Evolutionary conservation across 2,329 filamentous ascomycete genomes (phyloP).

Genomic region (Hypocreales sp.): DNA sequence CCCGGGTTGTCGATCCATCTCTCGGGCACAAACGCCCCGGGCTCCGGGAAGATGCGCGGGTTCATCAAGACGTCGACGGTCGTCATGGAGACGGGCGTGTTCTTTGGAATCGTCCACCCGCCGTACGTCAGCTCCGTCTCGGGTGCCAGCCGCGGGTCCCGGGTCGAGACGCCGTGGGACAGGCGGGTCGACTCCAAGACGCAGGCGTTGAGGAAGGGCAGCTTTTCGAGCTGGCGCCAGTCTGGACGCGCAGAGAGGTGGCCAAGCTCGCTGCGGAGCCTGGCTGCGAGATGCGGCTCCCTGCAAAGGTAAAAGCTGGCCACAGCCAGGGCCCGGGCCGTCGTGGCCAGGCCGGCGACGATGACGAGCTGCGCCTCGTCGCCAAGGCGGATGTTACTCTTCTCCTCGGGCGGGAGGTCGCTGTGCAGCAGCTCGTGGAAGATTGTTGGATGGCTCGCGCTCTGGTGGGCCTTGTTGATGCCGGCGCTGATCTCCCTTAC

Average conservation of each 20-base stretch:
- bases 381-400: conserved; percentile 12
- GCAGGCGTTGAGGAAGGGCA: conserved; percentile 21
- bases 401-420: conserved; percentile 17
- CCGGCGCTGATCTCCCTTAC: too few species aligned
- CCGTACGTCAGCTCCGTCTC: conserved; percentile 11
- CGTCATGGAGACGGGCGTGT: conserved; percentile 20
- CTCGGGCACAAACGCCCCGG: conserved; percentile 11
- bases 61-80: conserved; percentile 12
- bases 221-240: conserved; percentile 10
- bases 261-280: conserved; percentile 18
- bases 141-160: conserved; percentile 11
- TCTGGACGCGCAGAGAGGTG: conserved; percentile 1
- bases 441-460: conserved; percentile 12
- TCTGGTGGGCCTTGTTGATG: too few species aligned
- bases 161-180: conserved; percentile 17
- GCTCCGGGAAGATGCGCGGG: conserved; percentile 8
- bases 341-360: conserved; percentile 21
- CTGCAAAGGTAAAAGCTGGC: conserved; percentile 19
- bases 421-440: conserved; percentile 12
- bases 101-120: conserved; percentile 12
- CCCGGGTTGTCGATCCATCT: conserved; percentile 7
- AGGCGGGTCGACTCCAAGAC: conserved; percentile 22
- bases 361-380: conserved; percentile 16
- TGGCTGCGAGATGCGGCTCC: conserved; percentile 11
- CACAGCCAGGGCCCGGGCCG: conserved; percentile 15